Percentiles rank a stretch among this genome's conserved stretches.
Conservation (phyloP, 306 rosid species). For the Cucurbita argyrosperma region DNA sequence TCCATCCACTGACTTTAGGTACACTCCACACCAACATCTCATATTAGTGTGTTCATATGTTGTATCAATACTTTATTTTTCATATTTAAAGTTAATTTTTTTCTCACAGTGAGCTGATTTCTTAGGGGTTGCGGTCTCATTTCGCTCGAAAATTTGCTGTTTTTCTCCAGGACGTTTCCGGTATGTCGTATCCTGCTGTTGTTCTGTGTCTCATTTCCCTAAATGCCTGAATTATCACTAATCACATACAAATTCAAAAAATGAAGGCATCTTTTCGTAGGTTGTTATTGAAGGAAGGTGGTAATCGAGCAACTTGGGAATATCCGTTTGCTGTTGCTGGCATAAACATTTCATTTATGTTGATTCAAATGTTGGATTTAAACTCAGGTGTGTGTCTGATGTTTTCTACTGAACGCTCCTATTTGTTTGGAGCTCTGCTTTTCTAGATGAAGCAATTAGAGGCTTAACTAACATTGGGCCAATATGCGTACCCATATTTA, state of each 20-base stretch:
- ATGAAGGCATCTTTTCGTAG: constrained; percentile 90
- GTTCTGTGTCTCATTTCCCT: constrained; percentile 12
- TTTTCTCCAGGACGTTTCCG: constrained; percentile 66
- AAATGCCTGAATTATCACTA: constrained; percentile 28
- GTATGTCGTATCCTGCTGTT: constrained; percentile 30
- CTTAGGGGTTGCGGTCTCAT: constrained; percentile 84
- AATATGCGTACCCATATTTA: too few species aligned
- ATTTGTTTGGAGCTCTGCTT: background rate
- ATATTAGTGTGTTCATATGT: background rate
- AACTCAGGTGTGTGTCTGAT: constrained; percentile 35
- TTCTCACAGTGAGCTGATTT: constrained; percentile 36
- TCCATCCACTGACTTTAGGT: constrained; percentile 97
- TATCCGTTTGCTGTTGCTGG: constrained; percentile 98
- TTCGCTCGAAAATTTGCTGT: constrained; percentile 86
- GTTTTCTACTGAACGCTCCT: background rate
- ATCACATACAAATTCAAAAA: constrained; percentile 50
- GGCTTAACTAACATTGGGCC: background rate
- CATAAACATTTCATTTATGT: constrained; percentile 73
- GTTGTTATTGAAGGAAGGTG: constrained; percentile 71
- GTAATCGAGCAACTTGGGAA: constrained; percentile 81
- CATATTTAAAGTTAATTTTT: constrained; percentile 14
- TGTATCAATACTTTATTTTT: background rate
- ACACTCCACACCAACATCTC: background rate
- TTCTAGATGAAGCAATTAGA: background rate
- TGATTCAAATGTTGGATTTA: constrained; percentile 82